A percentile compares a stretch with the other conserved stretches of the same genome.
These are phyloP conservation scores for Chloromonas sp. DNA, from an alignment of 163 green algal genomes.

Conservation along the genomic window DNA sequence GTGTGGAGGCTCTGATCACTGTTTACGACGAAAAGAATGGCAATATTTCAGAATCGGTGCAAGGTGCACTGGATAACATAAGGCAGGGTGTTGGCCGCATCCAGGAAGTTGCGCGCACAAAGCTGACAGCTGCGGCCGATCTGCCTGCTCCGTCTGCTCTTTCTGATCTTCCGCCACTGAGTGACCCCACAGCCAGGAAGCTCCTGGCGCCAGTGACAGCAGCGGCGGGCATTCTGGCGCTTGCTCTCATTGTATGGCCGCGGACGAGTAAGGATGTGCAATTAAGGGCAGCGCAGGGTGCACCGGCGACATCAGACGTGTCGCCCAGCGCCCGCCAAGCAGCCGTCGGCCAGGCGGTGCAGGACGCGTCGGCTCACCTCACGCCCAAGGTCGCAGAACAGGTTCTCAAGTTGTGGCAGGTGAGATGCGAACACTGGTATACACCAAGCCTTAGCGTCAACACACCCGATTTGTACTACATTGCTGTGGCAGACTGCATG, in stretches of 20 bases:
- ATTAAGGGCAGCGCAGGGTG: not conserved
- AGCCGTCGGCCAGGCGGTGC: not conserved
- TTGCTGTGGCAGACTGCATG: too few species aligned
- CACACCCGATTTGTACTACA: too few species aligned
- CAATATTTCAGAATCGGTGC: not conserved
- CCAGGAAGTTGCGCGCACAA: not conserved
- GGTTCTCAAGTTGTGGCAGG: not conserved
- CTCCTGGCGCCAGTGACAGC: not conserved
- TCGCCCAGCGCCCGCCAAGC: not conserved
- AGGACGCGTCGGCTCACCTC: not conserved
- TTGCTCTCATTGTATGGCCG: not conserved
- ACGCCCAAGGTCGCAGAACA: not conserved
- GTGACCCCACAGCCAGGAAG: not conserved
- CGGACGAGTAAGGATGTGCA: too few species aligned
- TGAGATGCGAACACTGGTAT: not conserved
- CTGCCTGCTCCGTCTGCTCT: not conserved
- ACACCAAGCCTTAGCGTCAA: too few species aligned
- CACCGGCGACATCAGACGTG: not conserved
- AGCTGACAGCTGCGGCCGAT: not conserved
- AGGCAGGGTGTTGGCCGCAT: not conserved
- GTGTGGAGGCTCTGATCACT: constrained; percentile 35
- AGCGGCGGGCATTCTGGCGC: not conserved
- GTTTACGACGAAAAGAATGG: constrained; percentile 30
- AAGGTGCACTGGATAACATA: not conserved
- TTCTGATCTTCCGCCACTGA: not conserved